Evolutionary conservation across 805 yeast species (phyloP).

Genomic region (Ascoidea asiatica): DNA sequence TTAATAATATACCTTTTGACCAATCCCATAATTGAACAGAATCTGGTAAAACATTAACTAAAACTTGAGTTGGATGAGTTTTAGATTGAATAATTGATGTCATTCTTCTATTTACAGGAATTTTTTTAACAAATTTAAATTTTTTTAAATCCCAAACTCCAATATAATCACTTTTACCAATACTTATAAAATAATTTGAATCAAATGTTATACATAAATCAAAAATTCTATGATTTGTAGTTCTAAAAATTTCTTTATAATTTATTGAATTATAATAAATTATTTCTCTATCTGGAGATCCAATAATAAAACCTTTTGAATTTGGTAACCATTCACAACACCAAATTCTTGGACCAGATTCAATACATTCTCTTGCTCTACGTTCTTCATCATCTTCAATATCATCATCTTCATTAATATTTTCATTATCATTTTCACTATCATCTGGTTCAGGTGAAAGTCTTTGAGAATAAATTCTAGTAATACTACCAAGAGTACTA

Average conservation of each 20-base stretch:
- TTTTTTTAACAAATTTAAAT: conserved; percentile 26
- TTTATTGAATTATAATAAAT: conserved; percentile 27
- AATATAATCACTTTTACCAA: conserved; percentile 48
- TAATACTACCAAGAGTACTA: conserved; percentile 7
- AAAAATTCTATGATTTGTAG: conserved; percentile 38
- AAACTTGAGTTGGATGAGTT: conserved; percentile 35
- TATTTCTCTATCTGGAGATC: conserved; percentile 64
- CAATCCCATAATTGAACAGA: conserved; percentile 79
- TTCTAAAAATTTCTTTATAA: conserved; percentile 15
- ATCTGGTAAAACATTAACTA: conserved; percentile 59
- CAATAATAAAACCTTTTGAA: conserved; percentile 44
- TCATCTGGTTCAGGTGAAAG: too few relatives aligned
- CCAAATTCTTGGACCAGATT: conserved; percentile 23
- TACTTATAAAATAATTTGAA: conserved; percentile 46
- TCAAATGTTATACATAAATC: conserved; percentile 58
- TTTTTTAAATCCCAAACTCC: conserved; percentile 42
- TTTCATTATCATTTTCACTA: too few relatives aligned
- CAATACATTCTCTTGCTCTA: neutral
- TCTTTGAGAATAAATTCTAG: too few relatives aligned
- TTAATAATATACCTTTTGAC: conserved; percentile 37
- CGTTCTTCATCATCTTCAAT: neutral
- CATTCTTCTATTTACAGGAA: conserved; percentile 41
- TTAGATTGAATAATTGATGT: conserved; percentile 51
- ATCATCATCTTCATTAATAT: neutral
- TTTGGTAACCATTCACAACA: conserved; percentile 62